Conservation (phyloP, 208 protist genomes). For the Naegleria lovaniensis region DNA sequence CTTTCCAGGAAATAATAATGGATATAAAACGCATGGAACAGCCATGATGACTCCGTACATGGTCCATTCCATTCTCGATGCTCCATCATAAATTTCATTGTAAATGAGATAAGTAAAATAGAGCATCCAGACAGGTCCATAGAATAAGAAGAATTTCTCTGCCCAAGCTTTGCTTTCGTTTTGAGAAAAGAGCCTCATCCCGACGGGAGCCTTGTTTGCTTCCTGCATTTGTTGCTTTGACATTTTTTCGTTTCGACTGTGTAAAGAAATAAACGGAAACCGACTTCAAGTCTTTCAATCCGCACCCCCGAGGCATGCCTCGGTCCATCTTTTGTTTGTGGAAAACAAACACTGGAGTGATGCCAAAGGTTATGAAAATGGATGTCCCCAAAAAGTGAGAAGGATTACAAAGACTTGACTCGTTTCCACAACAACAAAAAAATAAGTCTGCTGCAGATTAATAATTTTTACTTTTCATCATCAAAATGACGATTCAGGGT, state of each 20-base stretch:
- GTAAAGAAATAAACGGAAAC: too few relatives aligned
- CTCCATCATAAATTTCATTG: background rate
- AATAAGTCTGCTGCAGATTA: background rate
- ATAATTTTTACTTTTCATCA: background rate
- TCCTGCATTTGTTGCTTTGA: background rate
- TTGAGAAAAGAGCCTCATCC: background rate
- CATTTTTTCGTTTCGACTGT: too few relatives aligned
- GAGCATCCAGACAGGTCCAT: constrained; percentile 3
- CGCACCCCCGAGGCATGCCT: too few relatives aligned
- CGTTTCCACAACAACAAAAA: too few relatives aligned
- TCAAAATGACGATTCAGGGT: background rate
- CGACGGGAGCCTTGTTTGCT: too few relatives aligned
- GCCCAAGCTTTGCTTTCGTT: constrained; percentile 22
- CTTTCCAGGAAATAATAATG: constrained; percentile 36
- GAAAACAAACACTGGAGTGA: too few relatives aligned
- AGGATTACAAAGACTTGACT: too few relatives aligned
- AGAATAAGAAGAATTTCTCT: constrained; percentile 16
- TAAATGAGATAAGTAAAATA: constrained; percentile 11
- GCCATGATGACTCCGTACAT: constrained; percentile 21
- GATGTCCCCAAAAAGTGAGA: too few relatives aligned
- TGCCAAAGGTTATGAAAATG: too few relatives aligned
- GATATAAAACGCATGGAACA: constrained; percentile 37
- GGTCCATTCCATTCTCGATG: constrained; percentile 4
- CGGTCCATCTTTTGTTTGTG: too few relatives aligned
- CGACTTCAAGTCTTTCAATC: too few relatives aligned